Evolutionary conservation across 352 stramenopile genomes (phyloP), one percentile per base, ranked within the genome.

Genomic region (Phytopythium boreale): DNA sequence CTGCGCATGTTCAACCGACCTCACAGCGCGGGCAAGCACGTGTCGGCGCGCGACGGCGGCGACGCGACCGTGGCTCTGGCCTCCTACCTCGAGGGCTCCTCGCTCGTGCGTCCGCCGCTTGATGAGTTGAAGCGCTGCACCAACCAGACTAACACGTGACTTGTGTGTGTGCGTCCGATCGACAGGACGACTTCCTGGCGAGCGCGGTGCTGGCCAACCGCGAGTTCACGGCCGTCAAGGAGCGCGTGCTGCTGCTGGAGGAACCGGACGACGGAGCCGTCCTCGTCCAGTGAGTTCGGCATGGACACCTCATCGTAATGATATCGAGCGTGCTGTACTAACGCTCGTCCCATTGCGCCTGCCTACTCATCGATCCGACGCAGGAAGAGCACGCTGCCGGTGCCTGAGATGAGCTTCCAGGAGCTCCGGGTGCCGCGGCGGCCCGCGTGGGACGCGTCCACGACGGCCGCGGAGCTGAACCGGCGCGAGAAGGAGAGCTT

Each of bases 361-460:
- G 19, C n/a, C n/a, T n/a, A 47, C 41, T 15, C 15, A 4, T 15
- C 4, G 3, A 26, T 14, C 6, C 34, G 31, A 39, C 34, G 34
- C 59, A 93, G 87, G 44, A 77, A 77, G 27, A 72, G 82, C 39
- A 79, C 82, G 36, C 71, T 76, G 34, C 59, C 84, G 37, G 64
- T 89, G 49, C 82, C 88, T 1, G 80, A 91, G 70, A 97, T 97
- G 84, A 85, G 76, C 50, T 99, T 99, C 67, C 74, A 90, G 20
- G 94, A 98, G 72, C 84, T 99, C 65, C 96, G 94, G 52, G 97
- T 99, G 52, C 98, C 98, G 20, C 82, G 97, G 62, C 91, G 97
- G 34, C 98, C 98, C 10, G 51, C 87, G 26, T 99, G 98, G 98
- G 88, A 97, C 64, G 74, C 90, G 43, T 88, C 74, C 6, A 99